Base-by-base conservation (phyloP, 352 stramenopile genomes). In the Thalassiosira gravida region DNA sequence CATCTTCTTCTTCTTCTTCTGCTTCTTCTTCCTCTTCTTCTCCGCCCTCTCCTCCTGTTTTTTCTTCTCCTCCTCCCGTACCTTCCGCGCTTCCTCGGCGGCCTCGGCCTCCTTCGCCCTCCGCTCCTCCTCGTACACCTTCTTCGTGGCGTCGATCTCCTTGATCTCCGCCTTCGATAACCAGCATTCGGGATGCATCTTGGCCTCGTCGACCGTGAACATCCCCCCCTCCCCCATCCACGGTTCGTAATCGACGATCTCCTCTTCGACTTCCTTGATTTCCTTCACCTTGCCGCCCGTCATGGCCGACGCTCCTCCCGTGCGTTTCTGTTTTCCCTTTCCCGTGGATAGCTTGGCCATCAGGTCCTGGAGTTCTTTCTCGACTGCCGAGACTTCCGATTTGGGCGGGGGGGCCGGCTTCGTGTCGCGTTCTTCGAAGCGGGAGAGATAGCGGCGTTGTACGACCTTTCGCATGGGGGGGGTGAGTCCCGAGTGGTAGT, bases 201-300 rank as follows among this genome's bases (percentile, higher is more conserved):
- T 87, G 0, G 67, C 68, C 58, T 88, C 67, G 47, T 88, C 84
- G 11, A 81, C 42, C 16, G 78, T 74, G 50, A 87, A 77, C 50
- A 52, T 67, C 9, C 83, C 83, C 56, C 80, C 77, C 44, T 91
- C 83, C 29, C 88, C 80, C 88, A 93, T 92, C 88, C 88, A 93
- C 30, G 82, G 76, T 71, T 92, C 86, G 70, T 91, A 93, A 53
- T 92, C 82, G 16, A 93, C 80, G 16, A 92, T 67, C 72, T 91
- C 88, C 44, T 93, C 88, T 46, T 85, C 82, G 1, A 92, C 68
- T 72, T 91, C 86, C 72, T 92, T 77, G 61, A 92, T 77, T 18
- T 87, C 58, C 52, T 88, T 89, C 14, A 84, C 83, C 61, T 79
- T 82, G 16, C 64, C 35, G 3, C 79, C 44, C 50, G 84, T 64